phyloP scores from a whole-genome alignment of 192 early-diverging fungal species.

The Coemansia sp. region DNA sequence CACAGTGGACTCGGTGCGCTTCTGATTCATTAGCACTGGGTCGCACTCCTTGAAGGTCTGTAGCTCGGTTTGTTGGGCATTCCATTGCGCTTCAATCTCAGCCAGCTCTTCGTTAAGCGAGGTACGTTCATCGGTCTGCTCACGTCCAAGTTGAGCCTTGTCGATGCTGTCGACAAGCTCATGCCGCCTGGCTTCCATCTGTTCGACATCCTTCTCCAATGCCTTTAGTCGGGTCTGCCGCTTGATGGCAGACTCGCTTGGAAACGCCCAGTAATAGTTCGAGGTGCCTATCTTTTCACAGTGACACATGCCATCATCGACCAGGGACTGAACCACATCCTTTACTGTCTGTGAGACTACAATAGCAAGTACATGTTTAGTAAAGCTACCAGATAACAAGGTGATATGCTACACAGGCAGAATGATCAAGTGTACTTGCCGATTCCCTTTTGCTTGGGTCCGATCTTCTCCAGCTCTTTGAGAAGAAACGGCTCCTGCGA shows the following conservation, averaged over 20 bases:
- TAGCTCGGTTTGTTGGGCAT: constrained; percentile 57
- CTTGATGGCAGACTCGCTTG: constrained; percentile 60
- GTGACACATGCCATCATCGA: constrained; percentile 77
- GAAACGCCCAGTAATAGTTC: constrained; percentile 94
- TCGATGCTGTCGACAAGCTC: constrained; percentile 55
- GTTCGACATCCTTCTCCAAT: constrained; percentile 54
- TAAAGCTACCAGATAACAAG: background rate
- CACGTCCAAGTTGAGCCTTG: constrained; percentile 58
- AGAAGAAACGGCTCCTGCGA: constrained; percentile 71
- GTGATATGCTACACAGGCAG: background rate
- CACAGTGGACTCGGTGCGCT: constrained; percentile 57
- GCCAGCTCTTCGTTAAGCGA: constrained; percentile 54
- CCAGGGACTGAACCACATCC: constrained; percentile 78
- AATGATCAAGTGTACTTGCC: constrained; percentile 43
- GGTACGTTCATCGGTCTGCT: constrained; percentile 64
- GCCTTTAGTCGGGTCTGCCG: constrained; percentile 56
- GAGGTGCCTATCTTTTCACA: constrained; percentile 87
- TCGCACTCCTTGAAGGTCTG: constrained; percentile 74
- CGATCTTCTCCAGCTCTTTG: constrained; percentile 84
- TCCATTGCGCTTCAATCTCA: constrained; percentile 52
- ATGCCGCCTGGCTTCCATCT: constrained; percentile 42
- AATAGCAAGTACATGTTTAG: background rate
- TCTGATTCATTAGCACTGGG: constrained; percentile 66
- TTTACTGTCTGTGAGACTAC: constrained; percentile 75
- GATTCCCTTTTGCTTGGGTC: constrained; percentile 79